Conservation (phyloP, 306 rosid species). For the Prunus dulcis region DNA sequence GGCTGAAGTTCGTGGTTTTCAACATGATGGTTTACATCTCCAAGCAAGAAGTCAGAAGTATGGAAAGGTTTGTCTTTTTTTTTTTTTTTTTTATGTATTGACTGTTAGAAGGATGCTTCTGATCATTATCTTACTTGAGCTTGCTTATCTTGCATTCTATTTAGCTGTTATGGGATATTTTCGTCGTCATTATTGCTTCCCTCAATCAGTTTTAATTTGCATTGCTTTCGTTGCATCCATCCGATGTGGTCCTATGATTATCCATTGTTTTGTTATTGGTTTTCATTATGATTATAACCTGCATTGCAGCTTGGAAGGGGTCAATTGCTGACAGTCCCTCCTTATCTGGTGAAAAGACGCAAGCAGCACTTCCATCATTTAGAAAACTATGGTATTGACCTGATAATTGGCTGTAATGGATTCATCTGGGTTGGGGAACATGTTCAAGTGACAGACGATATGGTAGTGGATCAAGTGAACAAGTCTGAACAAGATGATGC, state of each 20-base stretch:
- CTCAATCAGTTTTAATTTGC: neutral
- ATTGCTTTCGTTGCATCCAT: neutral
- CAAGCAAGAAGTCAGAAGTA: constrained; percentile 96
- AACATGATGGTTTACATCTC: constrained; percentile 86
- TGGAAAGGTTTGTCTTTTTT: constrained; percentile 66
- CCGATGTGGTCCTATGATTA: neutral
- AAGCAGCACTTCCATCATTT: constrained; percentile 87
- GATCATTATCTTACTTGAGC: neutral
- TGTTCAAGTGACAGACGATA: constrained; percentile 49
- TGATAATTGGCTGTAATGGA: constrained; percentile 86
- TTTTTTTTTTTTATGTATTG: neutral
- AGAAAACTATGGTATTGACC: constrained; percentile 66
- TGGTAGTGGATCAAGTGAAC: constrained; percentile 54
- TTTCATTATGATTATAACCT: neutral
- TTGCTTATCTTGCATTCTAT: neutral
- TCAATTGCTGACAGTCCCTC: constrained; percentile 65
- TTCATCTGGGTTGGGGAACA: constrained; percentile 92
- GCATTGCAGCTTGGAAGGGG: constrained; percentile 73
- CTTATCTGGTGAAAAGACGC: constrained; percentile 84
- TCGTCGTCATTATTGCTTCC: neutral
- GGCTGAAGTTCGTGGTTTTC: constrained; percentile 94
- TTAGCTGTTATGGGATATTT: neutral
- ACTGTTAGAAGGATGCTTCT: neutral
- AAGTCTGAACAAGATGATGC: constrained; percentile 41
- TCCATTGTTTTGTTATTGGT: neutral